phyloP scores from a whole-genome alignment of 306 rosid species.

The Pyrus betulifolia region DNA sequence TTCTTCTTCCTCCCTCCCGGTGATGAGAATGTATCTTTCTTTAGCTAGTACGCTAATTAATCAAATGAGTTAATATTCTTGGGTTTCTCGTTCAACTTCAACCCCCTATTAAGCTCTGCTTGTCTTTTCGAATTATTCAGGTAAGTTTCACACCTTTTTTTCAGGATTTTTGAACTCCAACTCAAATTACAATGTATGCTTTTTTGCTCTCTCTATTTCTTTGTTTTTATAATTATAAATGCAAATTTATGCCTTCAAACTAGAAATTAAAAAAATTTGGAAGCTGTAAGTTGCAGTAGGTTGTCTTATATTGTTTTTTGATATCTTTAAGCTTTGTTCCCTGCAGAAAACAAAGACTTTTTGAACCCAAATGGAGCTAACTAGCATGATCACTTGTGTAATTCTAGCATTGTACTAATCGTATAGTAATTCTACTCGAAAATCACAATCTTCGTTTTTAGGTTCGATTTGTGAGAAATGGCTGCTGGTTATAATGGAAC shows the following conservation, averaged over 20 bases:
- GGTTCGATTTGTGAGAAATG: constrained; percentile 44
- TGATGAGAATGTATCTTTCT: neutral
- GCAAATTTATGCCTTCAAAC: neutral
- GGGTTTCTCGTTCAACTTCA: neutral
- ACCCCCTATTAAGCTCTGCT: neutral
- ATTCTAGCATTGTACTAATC: neutral
- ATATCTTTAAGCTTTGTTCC: neutral
- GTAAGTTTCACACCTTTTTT: neutral
- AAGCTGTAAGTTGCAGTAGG: neutral
- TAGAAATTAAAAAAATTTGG: neutral
- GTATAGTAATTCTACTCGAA: neutral
- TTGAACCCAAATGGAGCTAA: neutral
- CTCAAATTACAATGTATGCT: neutral
- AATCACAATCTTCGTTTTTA: neutral
- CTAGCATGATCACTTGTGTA: neutral
- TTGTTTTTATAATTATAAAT: neutral
- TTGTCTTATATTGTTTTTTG: neutral
- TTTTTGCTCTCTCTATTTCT: neutral
- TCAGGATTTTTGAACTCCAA: neutral
- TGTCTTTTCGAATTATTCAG: neutral
- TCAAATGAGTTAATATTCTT: neutral
- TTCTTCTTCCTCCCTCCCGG: neutral
- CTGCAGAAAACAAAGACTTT: neutral
- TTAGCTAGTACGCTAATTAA: too few relatives aligned
- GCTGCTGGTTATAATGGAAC: constrained; percentile 37